Evolutionary conservation across 2,329 filamentous ascomycete genomes (phyloP), one percentile per base, ranked within the genome.

Genomic region (Alternaria dauci): DNA sequence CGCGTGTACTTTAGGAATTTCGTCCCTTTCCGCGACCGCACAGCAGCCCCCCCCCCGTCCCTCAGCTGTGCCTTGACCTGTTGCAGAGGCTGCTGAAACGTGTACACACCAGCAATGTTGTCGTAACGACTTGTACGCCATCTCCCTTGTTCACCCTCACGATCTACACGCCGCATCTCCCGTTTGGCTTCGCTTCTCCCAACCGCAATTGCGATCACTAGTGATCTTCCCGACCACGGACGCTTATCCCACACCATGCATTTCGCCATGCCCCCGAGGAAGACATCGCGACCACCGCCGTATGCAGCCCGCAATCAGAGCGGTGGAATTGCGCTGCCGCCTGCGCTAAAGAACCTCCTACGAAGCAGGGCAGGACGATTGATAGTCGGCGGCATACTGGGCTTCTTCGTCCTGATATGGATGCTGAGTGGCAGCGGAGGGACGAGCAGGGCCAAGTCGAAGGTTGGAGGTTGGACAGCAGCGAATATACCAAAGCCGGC

Each of bases 211-310:
- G 54, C 54, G 28, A 14, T 41, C 38, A 41, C 38, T 41, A 57
- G 41, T n/a, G 23, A 44, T 60, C 59, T 59, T 66, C 69, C 61
- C 69, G 66, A 36, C 65, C 66, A 32, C 59, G 30, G 30, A 51
- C 61, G 54, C 46, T 51, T 53, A 41, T 44, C 32, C 51, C 63
- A 71, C 70, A 75, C 69, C 59, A 82, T 97, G 93, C 94, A 97
- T 79, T 93, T 94, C 84, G 93, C 94, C 66, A 89, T 96, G 71
- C 93, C 93, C 56, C 88, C 92, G 73, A 90, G 93, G 79, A 96
- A 94, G 81, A 88, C 87, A 74, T 94, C 91, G 67, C 88, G 90
- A 75, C 88, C 91, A 68, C 87, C 89, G 67, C 89, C 90, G 30
- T 94, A 92, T 80, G 84, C 85, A 66, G 84, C 86, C 48, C 85